phyloP scores from a whole-genome alignment of 495 filamentous ascomycete genomes.

The Evansstolkia leycettana region DNA sequence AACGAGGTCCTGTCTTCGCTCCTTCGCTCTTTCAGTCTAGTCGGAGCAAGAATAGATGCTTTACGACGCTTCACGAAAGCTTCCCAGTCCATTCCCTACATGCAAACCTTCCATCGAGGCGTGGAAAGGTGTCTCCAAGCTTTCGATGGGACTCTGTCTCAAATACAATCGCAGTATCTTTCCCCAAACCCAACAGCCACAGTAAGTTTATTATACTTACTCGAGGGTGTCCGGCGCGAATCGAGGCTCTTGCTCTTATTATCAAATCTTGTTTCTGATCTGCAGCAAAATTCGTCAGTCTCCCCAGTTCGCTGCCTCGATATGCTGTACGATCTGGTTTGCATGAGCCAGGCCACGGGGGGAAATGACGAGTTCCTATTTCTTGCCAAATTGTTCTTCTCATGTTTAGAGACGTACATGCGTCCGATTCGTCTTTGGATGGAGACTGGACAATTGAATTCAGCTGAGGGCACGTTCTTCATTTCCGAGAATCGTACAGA shows the following conservation, averaged over 20 bases:
- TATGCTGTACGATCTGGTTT: constrained; percentile 55
- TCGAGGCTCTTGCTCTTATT: constrained; percentile 44
- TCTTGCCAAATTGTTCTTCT: constrained; percentile 60
- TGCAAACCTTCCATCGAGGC: constrained; percentile 44
- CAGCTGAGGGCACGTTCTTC: constrained; percentile 58
- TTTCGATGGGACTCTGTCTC: constrained; percentile 34
- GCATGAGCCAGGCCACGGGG: constrained; percentile 55
- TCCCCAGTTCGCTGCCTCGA: constrained; percentile 54
- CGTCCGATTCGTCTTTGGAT: constrained; percentile 75
- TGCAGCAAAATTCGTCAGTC: constrained; percentile 12
- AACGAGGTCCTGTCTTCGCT: constrained; percentile 24
- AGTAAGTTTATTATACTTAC: constrained; percentile 48
- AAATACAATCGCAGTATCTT: constrained; percentile 31
- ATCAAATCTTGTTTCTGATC: constrained; percentile 26
- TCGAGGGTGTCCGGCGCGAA: constrained; percentile 43
- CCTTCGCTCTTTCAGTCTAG: constrained; percentile 27
- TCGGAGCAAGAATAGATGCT: constrained; percentile 32
- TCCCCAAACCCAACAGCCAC: constrained; percentile 15
- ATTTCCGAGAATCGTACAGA: constrained; percentile 45
- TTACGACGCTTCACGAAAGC: constrained; percentile 33
- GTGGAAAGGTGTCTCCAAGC: constrained; percentile 26
- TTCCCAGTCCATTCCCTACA: constrained; percentile 29
- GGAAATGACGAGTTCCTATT: constrained; percentile 44
- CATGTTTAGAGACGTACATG: constrained; percentile 74
- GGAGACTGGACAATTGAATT: constrained; percentile 59